Conservation (phyloP, 78 protist genomes). For the Pirum gemmata region DNA sequence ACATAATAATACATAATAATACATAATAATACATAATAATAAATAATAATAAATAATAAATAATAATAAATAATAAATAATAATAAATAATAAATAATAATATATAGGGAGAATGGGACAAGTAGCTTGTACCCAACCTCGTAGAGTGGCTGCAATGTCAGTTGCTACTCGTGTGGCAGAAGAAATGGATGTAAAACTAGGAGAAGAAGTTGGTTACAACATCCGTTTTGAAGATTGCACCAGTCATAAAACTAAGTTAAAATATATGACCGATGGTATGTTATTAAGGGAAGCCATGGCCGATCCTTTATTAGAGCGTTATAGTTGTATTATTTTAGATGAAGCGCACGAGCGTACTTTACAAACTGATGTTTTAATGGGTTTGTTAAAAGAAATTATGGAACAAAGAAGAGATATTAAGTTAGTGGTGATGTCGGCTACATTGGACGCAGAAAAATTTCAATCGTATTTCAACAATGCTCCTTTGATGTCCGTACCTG, state of each 20-base stretch:
- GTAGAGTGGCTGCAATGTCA: slow-evolving; percentile 75
- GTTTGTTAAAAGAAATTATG: slow-evolving; percentile 74
- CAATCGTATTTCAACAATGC: slow-evolving; percentile 75
- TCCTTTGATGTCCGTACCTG: slow-evolving; percentile 63
- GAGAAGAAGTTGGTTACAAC: slow-evolving; percentile 90
- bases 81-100: no score
- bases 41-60: no score
- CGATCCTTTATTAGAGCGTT: slow-evolving; percentile 81
- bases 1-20: no score
- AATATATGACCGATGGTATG: slow-evolving; percentile 94
- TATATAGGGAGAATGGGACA: background rate
- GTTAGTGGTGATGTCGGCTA: slow-evolving; percentile 93
- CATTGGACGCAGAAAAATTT: slow-evolving; percentile 96
- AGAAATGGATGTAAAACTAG: slow-evolving; percentile 94
- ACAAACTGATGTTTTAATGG: slow-evolving; percentile 95
- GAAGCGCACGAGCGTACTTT: slow-evolving; percentile 99
- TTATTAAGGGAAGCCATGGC: slow-evolving; percentile 93
- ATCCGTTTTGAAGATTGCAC: slow-evolving; percentile 97
- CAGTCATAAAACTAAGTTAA: slow-evolving; percentile 69
- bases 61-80: no score
- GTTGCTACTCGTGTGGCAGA: slow-evolving; percentile 91
- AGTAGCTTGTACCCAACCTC: background rate
- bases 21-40: no score
- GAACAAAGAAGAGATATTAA: slow-evolving; percentile 71
- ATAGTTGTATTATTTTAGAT: slow-evolving; percentile 85